Percentiles rank a stretch among this genome's conserved stretches.
Conservation (phyloP, 345 rosid genomes). For the Excoecaria cochinchinensis region DNA sequence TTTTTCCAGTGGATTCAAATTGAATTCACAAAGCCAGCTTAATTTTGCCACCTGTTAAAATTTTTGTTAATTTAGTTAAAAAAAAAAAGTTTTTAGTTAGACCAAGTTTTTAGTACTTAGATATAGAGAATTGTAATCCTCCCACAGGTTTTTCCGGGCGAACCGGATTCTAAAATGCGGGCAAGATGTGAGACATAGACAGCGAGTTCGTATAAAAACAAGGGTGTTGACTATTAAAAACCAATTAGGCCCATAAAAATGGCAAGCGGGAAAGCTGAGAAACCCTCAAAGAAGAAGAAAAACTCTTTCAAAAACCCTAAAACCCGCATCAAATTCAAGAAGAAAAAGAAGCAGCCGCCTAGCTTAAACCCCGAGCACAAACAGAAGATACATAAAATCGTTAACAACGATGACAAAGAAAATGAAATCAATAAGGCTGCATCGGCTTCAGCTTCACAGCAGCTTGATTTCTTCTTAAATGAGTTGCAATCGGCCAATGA, state of each 20-base stretch:
- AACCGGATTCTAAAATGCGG: no score
- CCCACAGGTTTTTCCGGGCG: no score
- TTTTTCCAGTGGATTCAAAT: no score
- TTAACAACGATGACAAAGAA: background rate
- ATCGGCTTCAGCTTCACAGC: conserved; percentile 41
- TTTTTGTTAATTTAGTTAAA: no score
- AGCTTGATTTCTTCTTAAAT: conserved; percentile 49
- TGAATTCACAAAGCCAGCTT: no score
- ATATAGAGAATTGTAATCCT: no score
- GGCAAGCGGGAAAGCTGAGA: conserved; percentile 22
- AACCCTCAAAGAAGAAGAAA: background rate
- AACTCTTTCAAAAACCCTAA: conserved; percentile 4
- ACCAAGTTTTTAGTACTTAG: no score
- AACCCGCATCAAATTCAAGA: background rate
- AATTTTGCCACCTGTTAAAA: no score
- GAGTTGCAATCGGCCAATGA: conserved; percentile 59
- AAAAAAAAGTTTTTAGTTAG: no score
- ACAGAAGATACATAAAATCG: background rate
- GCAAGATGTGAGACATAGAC: no score
- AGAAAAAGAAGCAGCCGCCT: conserved; percentile 16
- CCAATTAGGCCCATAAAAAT: conserved; percentile 9
- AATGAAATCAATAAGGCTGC: background rate
- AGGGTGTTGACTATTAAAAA: background rate
- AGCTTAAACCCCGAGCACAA: background rate
- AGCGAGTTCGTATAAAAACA: background rate